Evolutionary conservation across 768 basidiomycete species (phyloP).

Genomic region (Termitomyces sp.): DNA sequence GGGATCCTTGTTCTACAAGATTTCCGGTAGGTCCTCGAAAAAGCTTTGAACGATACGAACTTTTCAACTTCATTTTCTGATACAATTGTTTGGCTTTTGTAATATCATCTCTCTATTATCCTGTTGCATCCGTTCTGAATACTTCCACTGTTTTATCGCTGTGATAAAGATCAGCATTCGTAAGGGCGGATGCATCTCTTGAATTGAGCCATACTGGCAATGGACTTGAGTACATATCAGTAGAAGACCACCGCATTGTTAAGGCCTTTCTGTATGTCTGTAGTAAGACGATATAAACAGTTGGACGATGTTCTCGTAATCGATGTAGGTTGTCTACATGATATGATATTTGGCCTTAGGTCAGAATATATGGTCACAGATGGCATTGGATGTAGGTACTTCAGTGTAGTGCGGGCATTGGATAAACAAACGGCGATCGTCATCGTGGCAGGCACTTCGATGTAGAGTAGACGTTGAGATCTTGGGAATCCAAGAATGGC

Average conservation of each 20-base stretch:
- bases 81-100: not conserved
- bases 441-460: not conserved
- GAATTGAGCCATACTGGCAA: not conserved
- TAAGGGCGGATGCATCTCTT: not conserved
- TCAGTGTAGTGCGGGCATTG: not conserved
- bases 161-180: not conserved
- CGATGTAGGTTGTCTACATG: no score
- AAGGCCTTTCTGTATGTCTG: no score
- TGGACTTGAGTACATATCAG: not conserved
- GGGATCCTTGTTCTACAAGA: conserved; percentile 30
- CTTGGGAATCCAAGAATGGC: not conserved
- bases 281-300: no score
- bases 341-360: no score
- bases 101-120: not conserved
- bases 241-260: no score
- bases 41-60: not conserved
- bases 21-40: conserved; percentile 19
- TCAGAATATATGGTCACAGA: not conserved
- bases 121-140: not conserved
- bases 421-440: not conserved
- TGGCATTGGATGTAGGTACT: not conserved
- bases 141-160: not conserved
- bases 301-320: no score
- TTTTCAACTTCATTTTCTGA: not conserved
- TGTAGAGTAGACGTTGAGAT: not conserved